Conservation (phyloP, 805 yeast species). For the Candida incommunis region DNA sequence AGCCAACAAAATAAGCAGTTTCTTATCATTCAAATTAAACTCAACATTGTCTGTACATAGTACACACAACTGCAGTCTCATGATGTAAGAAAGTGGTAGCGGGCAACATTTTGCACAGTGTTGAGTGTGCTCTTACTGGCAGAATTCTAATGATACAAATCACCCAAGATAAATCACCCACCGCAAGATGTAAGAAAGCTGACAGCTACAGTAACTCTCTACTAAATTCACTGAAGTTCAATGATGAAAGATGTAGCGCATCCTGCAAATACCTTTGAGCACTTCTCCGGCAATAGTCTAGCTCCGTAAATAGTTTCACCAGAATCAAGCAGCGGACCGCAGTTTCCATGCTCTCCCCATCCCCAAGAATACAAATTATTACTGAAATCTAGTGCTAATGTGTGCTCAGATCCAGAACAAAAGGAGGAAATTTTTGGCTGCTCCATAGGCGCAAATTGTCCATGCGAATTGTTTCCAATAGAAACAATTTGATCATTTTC, state of each 20-base stretch:
- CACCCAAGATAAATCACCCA: too few relatives aligned
- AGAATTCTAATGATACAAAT: too few relatives aligned
- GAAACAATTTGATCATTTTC: constrained; percentile 26
- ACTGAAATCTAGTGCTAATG: constrained; percentile 27
- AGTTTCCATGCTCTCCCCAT: constrained; percentile 98
- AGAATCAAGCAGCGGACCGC: constrained; percentile 33
- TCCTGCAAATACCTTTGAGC: constrained; percentile 14
- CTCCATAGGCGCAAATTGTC: constrained; percentile 33
- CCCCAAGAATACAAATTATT: constrained; percentile 66
- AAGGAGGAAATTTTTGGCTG: constrained; percentile 8
- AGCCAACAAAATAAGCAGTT: too few relatives aligned
- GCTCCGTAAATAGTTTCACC: constrained; percentile 3
- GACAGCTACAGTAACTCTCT: constrained; percentile 22
- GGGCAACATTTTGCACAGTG: too few relatives aligned
- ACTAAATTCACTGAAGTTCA: not conserved
- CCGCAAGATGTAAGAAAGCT: constrained; percentile 4
- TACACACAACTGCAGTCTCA: too few relatives aligned
- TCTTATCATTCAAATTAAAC: too few relatives aligned
- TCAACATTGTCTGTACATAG: too few relatives aligned
- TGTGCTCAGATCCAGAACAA: constrained; percentile 80
- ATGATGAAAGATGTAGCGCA: constrained; percentile 20
- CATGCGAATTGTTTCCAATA: constrained; percentile 64
- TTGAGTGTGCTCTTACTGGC: too few relatives aligned
- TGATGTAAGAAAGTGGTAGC: too few relatives aligned
- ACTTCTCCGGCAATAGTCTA: not conserved